A percentile compares a stretch with the other conserved stretches of the same genome.
Conservation (phyloP, 2,329 filamentous ascomycete species). For the Clonostachys byssicola region DNA sequence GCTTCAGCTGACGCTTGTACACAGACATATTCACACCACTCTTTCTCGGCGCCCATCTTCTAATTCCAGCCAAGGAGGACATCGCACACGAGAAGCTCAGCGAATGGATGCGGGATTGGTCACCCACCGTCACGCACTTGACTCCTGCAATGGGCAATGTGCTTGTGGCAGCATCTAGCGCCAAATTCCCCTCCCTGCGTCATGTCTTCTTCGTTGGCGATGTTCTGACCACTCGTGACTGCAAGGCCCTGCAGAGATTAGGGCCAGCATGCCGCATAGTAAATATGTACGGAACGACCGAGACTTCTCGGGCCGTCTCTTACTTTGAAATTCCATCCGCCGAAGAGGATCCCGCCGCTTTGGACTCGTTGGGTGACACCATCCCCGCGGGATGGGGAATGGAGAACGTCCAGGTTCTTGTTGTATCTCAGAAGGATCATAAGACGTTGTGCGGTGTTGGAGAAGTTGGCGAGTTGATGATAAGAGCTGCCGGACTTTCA, state of each 20-base stretch:
- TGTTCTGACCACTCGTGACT: slow-evolving; percentile 86
- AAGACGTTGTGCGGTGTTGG: slow-evolving; percentile 73
- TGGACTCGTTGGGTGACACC: slow-evolving; percentile 54
- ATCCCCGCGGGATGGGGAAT: slow-evolving; percentile 85
- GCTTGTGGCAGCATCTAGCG: slow-evolving; percentile 69
- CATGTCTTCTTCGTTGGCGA: slow-evolving; percentile 91
- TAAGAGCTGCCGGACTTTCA: slow-evolving; percentile 78
- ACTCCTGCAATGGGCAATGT: slow-evolving; percentile 67
- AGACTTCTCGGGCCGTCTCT: slow-evolving; percentile 50
- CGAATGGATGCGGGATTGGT: slow-evolving; percentile 80
- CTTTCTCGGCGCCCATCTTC: slow-evolving; percentile 75
- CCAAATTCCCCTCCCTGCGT: slow-evolving; percentile 72
- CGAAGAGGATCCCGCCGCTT: slow-evolving; percentile 49
- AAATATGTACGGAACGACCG: slow-evolving; percentile 15
- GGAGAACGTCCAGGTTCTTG: slow-evolving; percentile 81
- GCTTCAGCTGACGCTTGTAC: slow-evolving; percentile 8
- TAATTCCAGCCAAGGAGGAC: slow-evolving; percentile 72
- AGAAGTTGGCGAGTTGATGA: slow-evolving; percentile 79
- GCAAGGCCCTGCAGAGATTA: slow-evolving; percentile 68
- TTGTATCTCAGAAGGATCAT: slow-evolving; percentile 67
- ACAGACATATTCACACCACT: slow-evolving; percentile 84
- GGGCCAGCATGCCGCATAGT: slow-evolving; percentile 36
- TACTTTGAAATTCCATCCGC: slow-evolving; percentile 75
- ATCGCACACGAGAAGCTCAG: slow-evolving; percentile 83
- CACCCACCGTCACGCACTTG: slow-evolving; percentile 70